Base-by-base conservation (phyloP, 305 asterid species). In the Coffea humblotiana region DNA sequence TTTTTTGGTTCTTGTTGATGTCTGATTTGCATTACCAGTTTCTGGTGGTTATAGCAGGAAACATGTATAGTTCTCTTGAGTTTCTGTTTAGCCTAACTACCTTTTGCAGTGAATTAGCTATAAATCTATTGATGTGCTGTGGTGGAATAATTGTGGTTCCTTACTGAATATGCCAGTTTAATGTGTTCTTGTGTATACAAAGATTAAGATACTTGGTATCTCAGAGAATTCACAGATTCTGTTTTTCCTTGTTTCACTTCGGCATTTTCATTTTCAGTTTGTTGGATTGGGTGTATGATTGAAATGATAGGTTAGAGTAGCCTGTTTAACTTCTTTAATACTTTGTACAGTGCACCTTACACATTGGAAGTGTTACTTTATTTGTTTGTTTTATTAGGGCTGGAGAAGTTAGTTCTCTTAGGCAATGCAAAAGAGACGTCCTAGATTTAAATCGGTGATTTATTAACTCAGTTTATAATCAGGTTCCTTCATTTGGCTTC, bases 11-110 rank as follows among this genome's bases (percentile, higher is more conserved):
- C 75, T 67, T 69, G 67, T 16, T 48, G n/a, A 23, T 65, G 75
- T 21, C 52, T 56, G 49, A 63, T 77, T 75, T 81, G 76, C 52
- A 48, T 47, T 80, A 74, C 72, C 71, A 61, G 74, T 43, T 76
- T 84, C 51, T 77, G 35, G 16, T 45, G 21, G 70, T 63, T 47
- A 16, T 64, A 29, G 61, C 58, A 40, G 43, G 43, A 40, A 40
- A 40, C 43, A 60, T 72, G 27, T 37, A 56, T 25, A 16, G 70
- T 70, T 66, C 16, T 25, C 48, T 78, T n/a, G 43, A 54, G 54
- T 25, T 70, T 11, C 49, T 40, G 43, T 15, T 47, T 69, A 54
- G 61, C 40, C 23, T 69, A 45, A 43, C 40, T 14, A 12, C 56
- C 15, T 10, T 70, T 58, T n/a, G 11, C 21, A 54, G 25, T 2